Evolutionary conservation across 768 basidiomycete species (phyloP).

Genomic region (Boletus coccyginus): DNA sequence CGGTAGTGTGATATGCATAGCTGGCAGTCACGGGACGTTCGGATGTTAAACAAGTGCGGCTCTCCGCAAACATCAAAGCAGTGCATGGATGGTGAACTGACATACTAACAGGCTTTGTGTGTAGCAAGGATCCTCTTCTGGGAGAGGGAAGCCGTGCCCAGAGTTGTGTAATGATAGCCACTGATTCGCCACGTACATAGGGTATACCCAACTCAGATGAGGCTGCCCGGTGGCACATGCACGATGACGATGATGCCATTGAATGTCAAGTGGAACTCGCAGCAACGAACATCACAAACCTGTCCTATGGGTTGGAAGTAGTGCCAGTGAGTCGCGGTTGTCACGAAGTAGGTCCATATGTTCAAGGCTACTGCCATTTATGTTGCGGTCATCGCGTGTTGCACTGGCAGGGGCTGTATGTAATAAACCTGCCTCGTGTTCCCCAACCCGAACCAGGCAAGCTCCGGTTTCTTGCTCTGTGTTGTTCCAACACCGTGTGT

Average conservation of each 20-base stretch:
- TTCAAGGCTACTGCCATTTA: conserved; percentile 1
- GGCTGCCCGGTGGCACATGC: too few species aligned
- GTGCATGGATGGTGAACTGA: not conserved
- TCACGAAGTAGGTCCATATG: too few species aligned
- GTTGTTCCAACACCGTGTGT: conserved; percentile 20
- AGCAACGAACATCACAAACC: too few species aligned
- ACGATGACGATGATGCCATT: too few species aligned
- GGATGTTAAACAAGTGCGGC: not conserved
- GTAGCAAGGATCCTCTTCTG: too few species aligned
- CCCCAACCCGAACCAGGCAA: conserved; percentile 23
- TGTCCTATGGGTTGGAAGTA: too few species aligned
- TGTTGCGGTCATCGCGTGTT: conserved; percentile 10
- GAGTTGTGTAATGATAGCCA: too few species aligned
- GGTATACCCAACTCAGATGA: too few species aligned
- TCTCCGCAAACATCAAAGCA: not conserved
- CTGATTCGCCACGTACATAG: too few species aligned
- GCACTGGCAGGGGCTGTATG: conserved; percentile 13
- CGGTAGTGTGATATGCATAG: not conserved
- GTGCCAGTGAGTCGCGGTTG: too few species aligned
- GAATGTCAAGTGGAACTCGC: too few species aligned
- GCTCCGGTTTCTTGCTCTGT: conserved; percentile 21
- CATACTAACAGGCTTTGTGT: not conserved
- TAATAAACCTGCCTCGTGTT: conserved; percentile 34
- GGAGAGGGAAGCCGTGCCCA: too few species aligned
- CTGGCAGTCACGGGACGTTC: not conserved